Base-by-base conservation (phyloP, 148 eudicot species). In the Vaccinium macrocarpon region DNA sequence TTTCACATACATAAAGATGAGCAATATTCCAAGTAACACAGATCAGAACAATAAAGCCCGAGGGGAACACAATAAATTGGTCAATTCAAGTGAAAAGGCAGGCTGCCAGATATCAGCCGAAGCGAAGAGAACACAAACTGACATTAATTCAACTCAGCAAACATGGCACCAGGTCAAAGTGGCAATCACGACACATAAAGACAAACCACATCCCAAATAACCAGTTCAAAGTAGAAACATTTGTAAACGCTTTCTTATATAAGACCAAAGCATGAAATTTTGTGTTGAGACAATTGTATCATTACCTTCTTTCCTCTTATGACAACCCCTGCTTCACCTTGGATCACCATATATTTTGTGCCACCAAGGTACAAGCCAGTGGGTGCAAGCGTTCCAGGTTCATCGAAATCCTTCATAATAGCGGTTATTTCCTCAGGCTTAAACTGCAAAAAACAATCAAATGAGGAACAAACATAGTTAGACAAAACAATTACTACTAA, bases 271-370 rank as follows among this genome's bases (percentile, higher is more conserved):
- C 16, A 81, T n/a, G 38, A 19, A 66, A 25, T 32, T 23, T 66
- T 3, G 72, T 2, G 72, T 27, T 21, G 49, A n/a, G 15, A 48
- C 75, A 25, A n/a, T 18, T 62, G 42, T 70, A 10, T 21, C 50
- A 70, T 57, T 83, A 89, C 91, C 91, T 89, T 89, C 89, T 93
- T 93, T 73, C 95, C 95, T 82, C 95, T 83, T 66, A 93, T 93
- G 78, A 91, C 95, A 78, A 87, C 91, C 27, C 90, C 91, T 6
- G 91, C 84, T 82, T 91, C 93, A 11, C 95, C 93, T 84, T 91
- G 92, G 61, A 93, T 91, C 64, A 93, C 95, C 95, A 93, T 93
- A 82, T 92, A 91, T 87, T 93, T 93, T 38, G 88, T 74, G 46
- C 93, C 92, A 75, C 91, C 92, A 42, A 93, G 87, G 86, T 84